Evolutionary conservation across 164 flowering plant genomes (phyloP).

Genomic region (Aristolochia californica): DNA sequence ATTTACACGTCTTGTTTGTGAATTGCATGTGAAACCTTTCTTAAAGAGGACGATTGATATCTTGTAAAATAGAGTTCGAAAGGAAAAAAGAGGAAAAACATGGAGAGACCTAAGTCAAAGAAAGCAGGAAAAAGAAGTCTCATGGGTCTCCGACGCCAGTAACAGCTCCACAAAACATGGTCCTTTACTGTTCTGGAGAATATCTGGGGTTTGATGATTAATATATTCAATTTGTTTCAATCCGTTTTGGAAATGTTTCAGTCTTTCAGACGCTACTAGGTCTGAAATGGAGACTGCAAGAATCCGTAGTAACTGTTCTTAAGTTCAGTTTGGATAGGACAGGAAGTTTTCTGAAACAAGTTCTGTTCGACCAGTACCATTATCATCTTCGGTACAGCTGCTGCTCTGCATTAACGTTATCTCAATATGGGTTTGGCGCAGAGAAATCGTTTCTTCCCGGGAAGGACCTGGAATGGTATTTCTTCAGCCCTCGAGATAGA

Average conservation of each 20-base stretch:
- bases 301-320: too few species aligned
- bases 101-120: conserved; percentile 6
- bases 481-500: conserved; percentile 87
- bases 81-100: background rate
- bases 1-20: background rate
- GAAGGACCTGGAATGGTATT: conserved; percentile 93
- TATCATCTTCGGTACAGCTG: too few species aligned
- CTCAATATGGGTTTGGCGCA: conserved; percentile 14
- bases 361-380: too few species aligned
- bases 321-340: too few species aligned
- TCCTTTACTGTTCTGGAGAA: conserved; percentile 7
- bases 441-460: conserved; percentile 87
- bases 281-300: background rate
- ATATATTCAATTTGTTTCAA: background rate
- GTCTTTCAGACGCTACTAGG: background rate
- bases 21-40: background rate
- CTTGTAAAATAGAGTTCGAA: background rate
- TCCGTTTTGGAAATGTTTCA: background rate
- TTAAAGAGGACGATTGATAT: background rate
- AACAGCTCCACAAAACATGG: conserved; percentile 5
- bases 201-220: background rate
- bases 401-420: background rate
- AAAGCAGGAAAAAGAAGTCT: conserved; percentile 5
- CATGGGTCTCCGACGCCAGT: conserved; percentile 16
- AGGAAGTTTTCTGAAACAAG: too few species aligned